A percentile compares a stretch with the other conserved stretches of the same genome.
Conservation (phyloP, 805 yeast species). For the Kodamaea sagamina region DNA sequence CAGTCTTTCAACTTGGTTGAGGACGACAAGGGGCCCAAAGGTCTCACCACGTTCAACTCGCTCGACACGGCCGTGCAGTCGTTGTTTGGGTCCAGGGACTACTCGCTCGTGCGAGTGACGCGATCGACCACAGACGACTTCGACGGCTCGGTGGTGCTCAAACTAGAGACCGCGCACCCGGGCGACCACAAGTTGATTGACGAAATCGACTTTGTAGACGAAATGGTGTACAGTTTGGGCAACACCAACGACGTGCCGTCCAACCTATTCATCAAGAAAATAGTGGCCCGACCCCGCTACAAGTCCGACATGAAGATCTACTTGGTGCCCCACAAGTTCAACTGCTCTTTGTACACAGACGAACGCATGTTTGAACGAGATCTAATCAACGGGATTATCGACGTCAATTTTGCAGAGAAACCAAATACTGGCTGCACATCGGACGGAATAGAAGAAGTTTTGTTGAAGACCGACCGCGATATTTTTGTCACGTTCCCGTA, state of each 20-base stretch:
- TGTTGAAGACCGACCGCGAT: conserved; percentile 15
- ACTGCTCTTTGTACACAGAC: conserved; percentile 47
- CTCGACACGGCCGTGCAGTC: conserved; percentile 49
- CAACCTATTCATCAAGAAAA: conserved; percentile 54
- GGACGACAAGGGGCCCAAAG: conserved; percentile 13
- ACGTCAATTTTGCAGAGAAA: conserved; percentile 23
- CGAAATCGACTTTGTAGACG: conserved; percentile 45
- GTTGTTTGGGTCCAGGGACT: conserved; percentile 44
- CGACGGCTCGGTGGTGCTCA: conserved; percentile 54
- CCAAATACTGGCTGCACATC: background rate
- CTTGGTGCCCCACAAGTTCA: conserved; percentile 44
- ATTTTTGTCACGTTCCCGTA: conserved; percentile 18
- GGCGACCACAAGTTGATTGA: conserved; percentile 53
- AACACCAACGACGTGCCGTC: conserved; percentile 45
- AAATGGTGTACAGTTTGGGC: conserved; percentile 42
- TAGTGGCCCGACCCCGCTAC: conserved; percentile 62
- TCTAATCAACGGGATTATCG: conserved; percentile 50
- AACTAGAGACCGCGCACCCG: conserved; percentile 56
- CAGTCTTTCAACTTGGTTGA: conserved; percentile 28
- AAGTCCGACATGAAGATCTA: conserved; percentile 65
- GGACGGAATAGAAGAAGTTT: background rate
- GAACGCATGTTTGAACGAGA: conserved; percentile 54
- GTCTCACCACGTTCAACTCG: conserved; percentile 39
- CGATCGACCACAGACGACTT: conserved; percentile 54
- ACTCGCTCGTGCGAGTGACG: conserved; percentile 52